Conservation (phyloP, 331 rosid genomes). For the Cydonia oblonga region DNA sequence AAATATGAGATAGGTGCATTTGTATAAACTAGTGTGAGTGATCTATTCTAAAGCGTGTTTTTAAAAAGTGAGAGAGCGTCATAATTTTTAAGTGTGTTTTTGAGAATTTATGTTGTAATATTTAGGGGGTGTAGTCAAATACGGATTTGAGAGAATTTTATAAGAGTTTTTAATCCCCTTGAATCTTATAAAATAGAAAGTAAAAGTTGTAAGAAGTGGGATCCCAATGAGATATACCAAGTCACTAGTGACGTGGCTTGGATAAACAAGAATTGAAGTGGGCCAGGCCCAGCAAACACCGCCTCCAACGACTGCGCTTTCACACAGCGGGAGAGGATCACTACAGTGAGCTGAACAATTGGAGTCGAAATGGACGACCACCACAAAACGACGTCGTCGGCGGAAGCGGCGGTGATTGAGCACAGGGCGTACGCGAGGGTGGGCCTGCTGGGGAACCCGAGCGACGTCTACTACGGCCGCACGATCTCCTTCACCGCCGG, state of each 20-base stretch:
- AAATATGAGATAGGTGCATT: too few species aligned
- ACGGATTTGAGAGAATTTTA: too few species aligned
- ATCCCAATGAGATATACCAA: too few species aligned
- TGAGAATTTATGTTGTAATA: too few species aligned
- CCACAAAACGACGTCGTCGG: not conserved
- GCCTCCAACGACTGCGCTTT: not conserved
- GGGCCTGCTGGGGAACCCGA: constrained; percentile 79
- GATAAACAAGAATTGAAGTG: not conserved
- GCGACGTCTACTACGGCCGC: constrained; percentile 70
- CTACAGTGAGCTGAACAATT: not conserved
- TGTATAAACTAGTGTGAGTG: too few species aligned
- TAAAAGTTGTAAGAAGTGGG: too few species aligned
- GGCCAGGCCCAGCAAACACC: not conserved
- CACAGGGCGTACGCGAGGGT: constrained; percentile 69
- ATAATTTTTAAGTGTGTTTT: fast-evolving
- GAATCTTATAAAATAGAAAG: too few species aligned
- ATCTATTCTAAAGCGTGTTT: too few species aligned
- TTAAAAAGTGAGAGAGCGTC: too few species aligned
- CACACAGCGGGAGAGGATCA: too few species aligned
- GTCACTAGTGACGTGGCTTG: not conserved
- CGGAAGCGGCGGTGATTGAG: constrained; percentile 6
- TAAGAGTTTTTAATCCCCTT: too few species aligned
- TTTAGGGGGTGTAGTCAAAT: too few species aligned
- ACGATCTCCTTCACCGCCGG: constrained; percentile 54
- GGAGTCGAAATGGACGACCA: constrained; percentile 4